phyloP scores from a whole-genome alignment of 1,139 yeast species.

The Kazachstania sp. region DNA sequence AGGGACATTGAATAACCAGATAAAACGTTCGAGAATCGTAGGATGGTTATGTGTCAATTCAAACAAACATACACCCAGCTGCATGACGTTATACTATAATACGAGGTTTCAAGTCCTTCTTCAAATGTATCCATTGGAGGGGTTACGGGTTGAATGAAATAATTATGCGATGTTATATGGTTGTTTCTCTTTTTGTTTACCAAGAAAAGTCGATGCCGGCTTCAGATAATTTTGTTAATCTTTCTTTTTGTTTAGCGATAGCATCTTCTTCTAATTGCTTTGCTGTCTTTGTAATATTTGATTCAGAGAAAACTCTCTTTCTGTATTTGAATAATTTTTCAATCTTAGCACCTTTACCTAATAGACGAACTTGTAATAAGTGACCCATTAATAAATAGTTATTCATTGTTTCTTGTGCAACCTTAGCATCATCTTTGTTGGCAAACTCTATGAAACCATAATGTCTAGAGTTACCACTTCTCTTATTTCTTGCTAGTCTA shows the following conservation, averaged over 20 bases:
- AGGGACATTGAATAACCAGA: no score
- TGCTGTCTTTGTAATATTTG: slow-evolving; percentile 38
- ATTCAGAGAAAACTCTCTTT: slow-evolving; percentile 41
- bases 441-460: slow-evolving; percentile 85
- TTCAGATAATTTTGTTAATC: slow-evolving; percentile 28
- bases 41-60: no score
- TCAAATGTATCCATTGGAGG: neutral
- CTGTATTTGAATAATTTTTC: slow-evolving; percentile 54
- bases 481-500: slow-evolving; percentile 79
- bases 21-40: no score
- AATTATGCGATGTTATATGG: neutral
- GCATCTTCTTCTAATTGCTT: slow-evolving; percentile 28
- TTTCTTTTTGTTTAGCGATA: slow-evolving; percentile 27
- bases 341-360: slow-evolving; percentile 40
- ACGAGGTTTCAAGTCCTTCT: neutral
- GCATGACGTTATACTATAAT: neutral
- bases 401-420: slow-evolving; percentile 93
- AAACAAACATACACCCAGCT: no score
- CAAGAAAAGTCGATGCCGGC: slow-evolving; percentile 32
- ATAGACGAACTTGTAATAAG: slow-evolving; percentile 56
- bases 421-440: slow-evolving; percentile 63
- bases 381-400: slow-evolving; percentile 87
- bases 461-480: slow-evolving; percentile 87
- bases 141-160: neutral
- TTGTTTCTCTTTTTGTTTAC: slow-evolving; percentile 7